These are phyloP conservation scores for Acanthamoeba healyi DNA, from an alignment of 208 protist species.

Conservation along the genomic window DNA sequence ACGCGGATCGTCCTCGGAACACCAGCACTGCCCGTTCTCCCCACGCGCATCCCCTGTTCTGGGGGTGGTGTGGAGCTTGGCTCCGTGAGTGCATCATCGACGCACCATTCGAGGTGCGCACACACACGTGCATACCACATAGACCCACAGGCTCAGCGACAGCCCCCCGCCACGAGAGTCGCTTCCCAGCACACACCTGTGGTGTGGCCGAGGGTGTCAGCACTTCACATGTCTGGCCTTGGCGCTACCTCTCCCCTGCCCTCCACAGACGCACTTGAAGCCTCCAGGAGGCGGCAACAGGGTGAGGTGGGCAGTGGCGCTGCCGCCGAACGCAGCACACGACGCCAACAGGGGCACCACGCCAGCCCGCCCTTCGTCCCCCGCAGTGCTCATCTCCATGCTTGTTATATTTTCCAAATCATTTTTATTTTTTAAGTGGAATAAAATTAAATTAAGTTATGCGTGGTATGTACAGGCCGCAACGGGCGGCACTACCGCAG, in stretches of 20 bases:
- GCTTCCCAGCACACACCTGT: not conserved
- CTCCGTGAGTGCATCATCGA: not conserved
- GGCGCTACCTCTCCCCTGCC: too few relatives aligned
- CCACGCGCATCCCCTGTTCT: not conserved
- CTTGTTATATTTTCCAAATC: too few relatives aligned
- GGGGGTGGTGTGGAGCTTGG: not conserved
- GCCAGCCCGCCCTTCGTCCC: too few relatives aligned
- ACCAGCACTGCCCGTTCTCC: not conserved
- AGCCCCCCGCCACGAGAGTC: not conserved
- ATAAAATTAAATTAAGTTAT: too few relatives aligned
- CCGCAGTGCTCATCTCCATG: too few relatives aligned
- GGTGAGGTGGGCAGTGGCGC: not conserved
- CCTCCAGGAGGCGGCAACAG: not conserved
- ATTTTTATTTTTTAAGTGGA: too few relatives aligned
- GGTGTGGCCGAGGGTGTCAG: too few relatives aligned
- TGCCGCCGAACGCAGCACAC: not conserved
- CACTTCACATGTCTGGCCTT: too few relatives aligned
- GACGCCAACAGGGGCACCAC: not conserved
- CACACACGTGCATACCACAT: not conserved
- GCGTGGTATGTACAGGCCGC: too few relatives aligned
- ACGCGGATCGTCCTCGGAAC: not conserved
- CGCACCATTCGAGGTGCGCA: too few relatives aligned
- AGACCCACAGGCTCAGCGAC: not conserved
- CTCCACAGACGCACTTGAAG: not conserved
- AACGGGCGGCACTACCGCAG: not conserved